Base-by-base conservation (phyloP, 306 rosid species). In the Cicer chorassanicum region DNA sequence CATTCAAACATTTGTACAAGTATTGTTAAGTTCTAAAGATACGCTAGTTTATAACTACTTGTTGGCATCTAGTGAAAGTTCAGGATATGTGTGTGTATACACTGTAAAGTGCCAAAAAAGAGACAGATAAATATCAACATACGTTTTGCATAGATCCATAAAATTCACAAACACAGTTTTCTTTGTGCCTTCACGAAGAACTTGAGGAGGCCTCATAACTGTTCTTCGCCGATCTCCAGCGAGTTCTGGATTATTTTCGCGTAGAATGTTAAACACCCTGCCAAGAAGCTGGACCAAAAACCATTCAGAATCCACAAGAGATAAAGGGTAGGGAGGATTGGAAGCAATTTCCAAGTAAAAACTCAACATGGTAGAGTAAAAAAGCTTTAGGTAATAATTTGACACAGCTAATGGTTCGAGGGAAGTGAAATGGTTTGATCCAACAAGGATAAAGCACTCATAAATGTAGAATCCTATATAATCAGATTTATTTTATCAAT, bases 201-300 rank as follows among this genome's bases (percentile, higher is more conserved):
- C 98, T 87, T 93, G 96, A 19, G 97, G 98, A 79, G 98, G 98
- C 88, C 98, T 89, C 93, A 93, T 91, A 64, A 93, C 98, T 45
- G 97, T 91, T 76, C 98, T 85, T 41, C 92, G 90, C 74, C 94
- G 82, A 49, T 89, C 96, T 48, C 98, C 97, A 38, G 98, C 96
- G 74, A 93, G 93, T 74, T 93, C 98, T 0, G 98, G 98, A 81
- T 93, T 93, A 76, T 93, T 87, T 84, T 91, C 98, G 3, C 98
- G 86, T 43, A 93, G 93, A 77, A 93, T 93, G 83, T 93, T 88
- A 55, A 91, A 91, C 78, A 93, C 97, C 84, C 97, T 86, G 48
- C 93, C 98, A 77, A 91, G 90, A 80, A 93, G 98, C 98, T 91
- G 89, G 82, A 74, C 42, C 48, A 8, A 60, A 55, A 81, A 57